These are phyloP conservation scores for Phytophthora fragariae DNA, from an alignment of 352 stramenopile species.

Conservation along the genomic window DNA sequence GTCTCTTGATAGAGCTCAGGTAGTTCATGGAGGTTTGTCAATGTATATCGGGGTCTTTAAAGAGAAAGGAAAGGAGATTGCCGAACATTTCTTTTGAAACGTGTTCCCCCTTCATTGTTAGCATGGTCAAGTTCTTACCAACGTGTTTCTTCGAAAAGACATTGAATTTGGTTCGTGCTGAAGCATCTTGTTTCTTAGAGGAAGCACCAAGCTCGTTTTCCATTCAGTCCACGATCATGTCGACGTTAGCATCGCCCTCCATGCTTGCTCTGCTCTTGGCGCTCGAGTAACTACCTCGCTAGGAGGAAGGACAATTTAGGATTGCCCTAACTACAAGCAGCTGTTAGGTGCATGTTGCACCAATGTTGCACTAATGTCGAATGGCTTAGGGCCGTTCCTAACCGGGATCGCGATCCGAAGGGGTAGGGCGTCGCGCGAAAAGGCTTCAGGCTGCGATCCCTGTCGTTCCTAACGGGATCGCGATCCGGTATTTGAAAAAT, in stretches of 20 bases:
- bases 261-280: neutral
- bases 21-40: conserved; percentile 23
- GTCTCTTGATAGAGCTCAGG: conserved; percentile 10
- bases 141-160: neutral
- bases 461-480: too few relatives aligned
- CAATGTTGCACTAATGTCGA: neutral
- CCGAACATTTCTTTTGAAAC: conserved; percentile 15
- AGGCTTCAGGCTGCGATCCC: too few relatives aligned
- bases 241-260: neutral
- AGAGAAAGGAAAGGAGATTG: conserved; percentile 7
- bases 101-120: neutral
- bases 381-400: neutral
- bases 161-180: conserved; percentile 7
- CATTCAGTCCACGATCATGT: neutral
- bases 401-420: too few relatives aligned
- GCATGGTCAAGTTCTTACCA: neutral
- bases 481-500: too few relatives aligned
- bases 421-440: too few relatives aligned
- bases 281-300: neutral
- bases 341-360: neutral
- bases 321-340: neutral
- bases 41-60: conserved; percentile 8
- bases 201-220: conserved; percentile 2
- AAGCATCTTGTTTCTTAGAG: conserved; percentile 2
- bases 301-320: neutral